Conservation (phyloP, 139 green algal species). For the Chlamydomonas asymmetrica region DNA sequence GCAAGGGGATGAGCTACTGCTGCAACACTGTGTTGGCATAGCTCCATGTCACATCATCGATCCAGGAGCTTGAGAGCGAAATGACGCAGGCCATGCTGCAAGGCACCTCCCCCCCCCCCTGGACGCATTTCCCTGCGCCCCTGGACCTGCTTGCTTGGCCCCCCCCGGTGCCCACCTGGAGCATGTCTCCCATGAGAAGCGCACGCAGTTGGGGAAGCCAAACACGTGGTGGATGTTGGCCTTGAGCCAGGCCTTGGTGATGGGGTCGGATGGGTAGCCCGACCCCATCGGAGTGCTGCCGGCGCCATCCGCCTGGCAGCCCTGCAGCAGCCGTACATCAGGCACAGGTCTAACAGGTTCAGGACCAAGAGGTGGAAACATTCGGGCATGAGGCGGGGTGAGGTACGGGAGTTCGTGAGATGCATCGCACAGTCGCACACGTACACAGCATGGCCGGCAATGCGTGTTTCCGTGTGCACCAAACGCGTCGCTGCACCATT, state of each 20-base stretch:
- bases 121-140: too few species aligned
- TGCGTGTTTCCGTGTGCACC: too few species aligned
- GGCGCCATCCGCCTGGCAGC: constrained; percentile 6
- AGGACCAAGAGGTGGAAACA: not conserved
- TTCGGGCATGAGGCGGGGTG: too few species aligned
- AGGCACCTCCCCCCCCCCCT: not conserved
- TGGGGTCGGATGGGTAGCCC: constrained; percentile 78
- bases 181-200: constrained; percentile 68
- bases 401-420: too few species aligned
- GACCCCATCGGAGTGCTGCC: constrained; percentile 37
- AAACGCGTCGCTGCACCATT: too few species aligned
- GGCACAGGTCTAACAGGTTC: not conserved
- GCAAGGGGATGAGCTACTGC: not conserved
- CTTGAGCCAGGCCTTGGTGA: constrained; percentile 82
- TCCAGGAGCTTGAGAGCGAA: not conserved
- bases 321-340: constrained; percentile 35
- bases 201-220: constrained; percentile 77
- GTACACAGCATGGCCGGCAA: too few species aligned
- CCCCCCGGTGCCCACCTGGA: constrained; percentile 16
- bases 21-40: not conserved
- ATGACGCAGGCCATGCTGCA: not conserved
- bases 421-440: too few species aligned
- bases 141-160: too few species aligned
- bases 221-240: constrained; percentile 74
- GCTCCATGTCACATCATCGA: not conserved